A percentile compares a stretch with the other conserved stretches of the same genome.
phyloP scores from a whole-genome alignment of 371 early-diverging fungal species.

The Capillidium rhysosporum region DNA sequence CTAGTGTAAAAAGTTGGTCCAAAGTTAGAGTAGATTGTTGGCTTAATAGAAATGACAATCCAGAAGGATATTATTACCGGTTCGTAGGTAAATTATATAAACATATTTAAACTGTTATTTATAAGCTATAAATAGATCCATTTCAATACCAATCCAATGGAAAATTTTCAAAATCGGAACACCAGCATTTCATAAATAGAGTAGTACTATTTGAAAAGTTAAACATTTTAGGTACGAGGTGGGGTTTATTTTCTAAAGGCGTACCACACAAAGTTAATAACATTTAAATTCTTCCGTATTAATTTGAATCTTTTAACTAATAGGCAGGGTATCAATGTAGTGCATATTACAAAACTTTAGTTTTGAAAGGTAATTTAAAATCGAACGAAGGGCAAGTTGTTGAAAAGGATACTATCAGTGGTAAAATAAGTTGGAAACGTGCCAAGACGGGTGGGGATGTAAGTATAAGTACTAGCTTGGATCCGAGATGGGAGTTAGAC shows the following conservation, averaged over 20 bases:
- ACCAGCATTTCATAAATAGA: constrained; percentile 25
- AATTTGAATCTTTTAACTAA: not conserved
- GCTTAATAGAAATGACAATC: constrained; percentile 23
- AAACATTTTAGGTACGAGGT: constrained; percentile 28
- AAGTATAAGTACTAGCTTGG: constrained; percentile 19
- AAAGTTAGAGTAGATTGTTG: constrained; percentile 34
- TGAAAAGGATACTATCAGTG: constrained; percentile 13
- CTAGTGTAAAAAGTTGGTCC: constrained; percentile 30
- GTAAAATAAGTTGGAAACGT: constrained; percentile 24
- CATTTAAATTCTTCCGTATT: not conserved
- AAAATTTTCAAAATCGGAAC: constrained; percentile 22
- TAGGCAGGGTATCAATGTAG: constrained; percentile 44
- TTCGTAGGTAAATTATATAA: constrained; percentile 24
- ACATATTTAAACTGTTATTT: not conserved
- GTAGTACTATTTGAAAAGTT: constrained; percentile 26
- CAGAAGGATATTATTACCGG: constrained; percentile 47
- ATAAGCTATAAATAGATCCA: constrained; percentile 15
- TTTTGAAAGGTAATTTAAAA: constrained; percentile 20
- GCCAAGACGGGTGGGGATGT: constrained; percentile 16
- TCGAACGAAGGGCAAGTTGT: constrained; percentile 28
- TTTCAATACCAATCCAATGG: constrained; percentile 35
- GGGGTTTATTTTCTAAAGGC: constrained; percentile 33
- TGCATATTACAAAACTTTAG: constrained; percentile 29
- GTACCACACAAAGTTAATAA: constrained; percentile 25
- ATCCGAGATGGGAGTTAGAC: constrained; percentile 26